Conservation (phyloP, 306 rosid genomes). For the Quercus alba region DNA sequence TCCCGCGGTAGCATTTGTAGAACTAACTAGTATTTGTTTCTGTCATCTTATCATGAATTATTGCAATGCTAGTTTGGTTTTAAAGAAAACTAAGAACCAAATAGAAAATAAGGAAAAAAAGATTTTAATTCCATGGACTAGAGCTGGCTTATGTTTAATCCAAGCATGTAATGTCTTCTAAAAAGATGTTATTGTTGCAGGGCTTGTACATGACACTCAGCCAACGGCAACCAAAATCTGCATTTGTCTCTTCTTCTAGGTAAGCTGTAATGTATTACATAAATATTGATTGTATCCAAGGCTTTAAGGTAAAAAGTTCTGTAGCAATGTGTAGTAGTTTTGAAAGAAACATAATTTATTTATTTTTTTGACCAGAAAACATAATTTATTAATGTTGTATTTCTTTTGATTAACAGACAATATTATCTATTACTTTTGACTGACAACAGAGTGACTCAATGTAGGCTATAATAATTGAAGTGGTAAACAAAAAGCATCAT, state of each 20-base stretch:
- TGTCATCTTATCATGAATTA: background rate
- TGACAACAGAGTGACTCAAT: background rate
- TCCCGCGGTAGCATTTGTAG: background rate
- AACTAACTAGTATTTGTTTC: too few species aligned
- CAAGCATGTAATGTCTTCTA: slow-evolving; percentile 9
- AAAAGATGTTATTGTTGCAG: slow-evolving; percentile 50
- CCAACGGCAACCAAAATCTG: slow-evolving; percentile 41
- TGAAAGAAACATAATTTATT: background rate
- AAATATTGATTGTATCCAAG: background rate
- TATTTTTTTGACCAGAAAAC: background rate
- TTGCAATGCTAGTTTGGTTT: background rate
- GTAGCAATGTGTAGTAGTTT: background rate
- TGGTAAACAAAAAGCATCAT: too few species aligned
- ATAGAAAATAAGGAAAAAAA: background rate
- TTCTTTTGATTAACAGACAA: background rate
- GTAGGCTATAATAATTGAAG: too few species aligned
- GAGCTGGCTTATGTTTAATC: background rate
- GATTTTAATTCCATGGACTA: background rate
- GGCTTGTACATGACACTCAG: slow-evolving; percentile 95
- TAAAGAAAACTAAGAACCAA: background rate
- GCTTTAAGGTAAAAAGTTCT: background rate
- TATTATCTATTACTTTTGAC: background rate
- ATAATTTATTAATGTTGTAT: background rate
- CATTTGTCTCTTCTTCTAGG: slow-evolving; percentile 21
- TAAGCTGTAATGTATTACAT: slow-evolving; percentile 21